Base-by-base conservation (phyloP, 2,329 filamentous ascomycete species). In the Penicillium sp. region DNA sequence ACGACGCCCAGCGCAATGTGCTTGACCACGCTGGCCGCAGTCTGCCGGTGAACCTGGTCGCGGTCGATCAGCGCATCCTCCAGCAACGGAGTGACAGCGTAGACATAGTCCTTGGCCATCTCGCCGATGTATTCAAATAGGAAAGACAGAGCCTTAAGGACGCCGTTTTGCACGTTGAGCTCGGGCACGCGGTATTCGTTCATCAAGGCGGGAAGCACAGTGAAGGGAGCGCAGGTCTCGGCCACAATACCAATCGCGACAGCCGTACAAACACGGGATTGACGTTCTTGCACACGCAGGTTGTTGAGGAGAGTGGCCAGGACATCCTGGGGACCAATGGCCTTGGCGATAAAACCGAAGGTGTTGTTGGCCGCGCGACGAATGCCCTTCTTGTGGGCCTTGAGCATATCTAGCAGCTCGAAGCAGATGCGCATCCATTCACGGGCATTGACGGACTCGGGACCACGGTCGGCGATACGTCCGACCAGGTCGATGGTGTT, bases 391-490 rank as follows among this genome's bases (percentile, higher is more conserved):
- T 98, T 98, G 76, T 98, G 93, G 5, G 93, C 93, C 71, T 98
- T 98, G 59, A 98, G 80, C 93, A 98, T 98, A 70, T 98, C 93
- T 19, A 98, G 81, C 38, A 98, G 76, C 72, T 98, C 93, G 68
- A 98, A 98, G 72, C 93, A 98, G 65, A 98, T 98, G 64, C 93
- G 84, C 94, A 98, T 98, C 93, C 93, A 98, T 69, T 98, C 93
- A 59, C 93, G 81, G 10, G 93, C 90, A 62, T 95, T 95, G 63
- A 98, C 93, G 49, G 86, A 91, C 68, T 98, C 93, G 1, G 93
- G 90, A 1, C 93, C 94, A 52, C 93, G 86, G 68, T 98, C 93
- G 11, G 94, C 93, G 56, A 98, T 97, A 75, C 93, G 91, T 40
- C 93, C 93, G 14, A 98, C 93, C 2, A 98, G 78, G 64, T 98